These are phyloP conservation scores for Paulownia fortunei DNA, from an alignment of 257 asterid species.

Conservation along the genomic window DNA sequence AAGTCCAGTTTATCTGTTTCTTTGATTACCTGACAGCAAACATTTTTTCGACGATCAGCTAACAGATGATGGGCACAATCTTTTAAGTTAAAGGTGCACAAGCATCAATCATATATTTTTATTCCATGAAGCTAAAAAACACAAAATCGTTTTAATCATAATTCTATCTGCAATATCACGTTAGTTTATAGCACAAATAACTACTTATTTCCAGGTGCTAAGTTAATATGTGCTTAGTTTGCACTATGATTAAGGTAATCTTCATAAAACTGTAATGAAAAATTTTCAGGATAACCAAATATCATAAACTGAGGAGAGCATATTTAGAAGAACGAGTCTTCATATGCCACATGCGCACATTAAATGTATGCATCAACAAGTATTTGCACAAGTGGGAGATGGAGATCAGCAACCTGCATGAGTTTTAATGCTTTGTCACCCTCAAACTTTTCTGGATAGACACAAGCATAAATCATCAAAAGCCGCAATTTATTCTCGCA, in stretches of 20 bases:
- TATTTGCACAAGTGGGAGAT: conserved; percentile 18
- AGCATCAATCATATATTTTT: neutral
- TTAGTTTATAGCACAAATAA: neutral
- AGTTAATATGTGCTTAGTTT: conserved; percentile 9
- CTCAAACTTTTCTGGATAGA: conserved; percentile 93
- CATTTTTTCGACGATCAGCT: neutral
- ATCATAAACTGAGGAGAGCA: conserved; percentile 5
- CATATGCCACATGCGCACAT: neutral
- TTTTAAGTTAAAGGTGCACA: neutral
- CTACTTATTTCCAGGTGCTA: neutral
- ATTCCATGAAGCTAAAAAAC: neutral
- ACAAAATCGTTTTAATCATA: neutral
- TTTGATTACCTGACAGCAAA: neutral
- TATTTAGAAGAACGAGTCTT: neutral
- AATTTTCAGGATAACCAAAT: neutral
- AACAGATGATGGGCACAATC: neutral
- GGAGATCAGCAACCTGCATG: conserved; percentile 79
- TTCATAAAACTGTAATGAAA: no score
- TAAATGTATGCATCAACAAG: neutral
- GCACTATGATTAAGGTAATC: neutral
- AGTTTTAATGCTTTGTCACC: conserved; percentile 89
- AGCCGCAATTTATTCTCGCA: conserved; percentile 80
- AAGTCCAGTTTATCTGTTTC: no score
- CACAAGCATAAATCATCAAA: conserved; percentile 86
- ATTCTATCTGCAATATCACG: neutral